A percentile compares a stretch with the other conserved stretches of the same genome.
Evolutionary conservation across 345 rosid genomes (phyloP).

Genomic region (Eucalyptus regnans): DNA sequence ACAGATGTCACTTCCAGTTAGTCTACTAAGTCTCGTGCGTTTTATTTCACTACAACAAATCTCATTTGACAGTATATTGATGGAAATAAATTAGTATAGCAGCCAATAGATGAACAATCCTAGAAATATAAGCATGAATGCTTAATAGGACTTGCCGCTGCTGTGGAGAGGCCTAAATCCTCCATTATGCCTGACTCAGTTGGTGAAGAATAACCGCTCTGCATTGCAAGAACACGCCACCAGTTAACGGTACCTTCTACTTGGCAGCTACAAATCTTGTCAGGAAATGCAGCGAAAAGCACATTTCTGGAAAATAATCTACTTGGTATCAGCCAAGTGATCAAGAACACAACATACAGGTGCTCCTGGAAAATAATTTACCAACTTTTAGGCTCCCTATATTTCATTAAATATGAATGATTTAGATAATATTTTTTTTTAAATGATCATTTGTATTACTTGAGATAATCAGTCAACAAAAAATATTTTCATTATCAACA

Average conservation of each 20-base stretch:
- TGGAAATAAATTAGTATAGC: background rate
- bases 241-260: background rate
- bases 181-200: constrained; percentile 1
- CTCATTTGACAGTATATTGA: background rate
- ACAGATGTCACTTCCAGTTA: background rate
- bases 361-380: background rate
- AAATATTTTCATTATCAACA: too few species aligned
- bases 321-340: background rate
- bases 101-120: background rate
- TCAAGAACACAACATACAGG: background rate
- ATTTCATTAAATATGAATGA: too few species aligned
- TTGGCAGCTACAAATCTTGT: background rate
- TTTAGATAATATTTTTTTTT: too few species aligned
- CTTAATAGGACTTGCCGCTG: background rate
- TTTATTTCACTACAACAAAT: background rate
- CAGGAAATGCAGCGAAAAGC: background rate
- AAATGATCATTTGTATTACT: too few species aligned
- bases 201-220: constrained; percentile 3
- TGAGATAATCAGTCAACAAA: too few species aligned
- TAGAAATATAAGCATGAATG: background rate
- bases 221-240: background rate
- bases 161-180: background rate
- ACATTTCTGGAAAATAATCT: background rate
- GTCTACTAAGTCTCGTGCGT: background rate
- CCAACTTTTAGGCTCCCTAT: background rate